Conservation (phyloP, 441 rosid genomes). For the Cnidoscolus chayamansa region DNA sequence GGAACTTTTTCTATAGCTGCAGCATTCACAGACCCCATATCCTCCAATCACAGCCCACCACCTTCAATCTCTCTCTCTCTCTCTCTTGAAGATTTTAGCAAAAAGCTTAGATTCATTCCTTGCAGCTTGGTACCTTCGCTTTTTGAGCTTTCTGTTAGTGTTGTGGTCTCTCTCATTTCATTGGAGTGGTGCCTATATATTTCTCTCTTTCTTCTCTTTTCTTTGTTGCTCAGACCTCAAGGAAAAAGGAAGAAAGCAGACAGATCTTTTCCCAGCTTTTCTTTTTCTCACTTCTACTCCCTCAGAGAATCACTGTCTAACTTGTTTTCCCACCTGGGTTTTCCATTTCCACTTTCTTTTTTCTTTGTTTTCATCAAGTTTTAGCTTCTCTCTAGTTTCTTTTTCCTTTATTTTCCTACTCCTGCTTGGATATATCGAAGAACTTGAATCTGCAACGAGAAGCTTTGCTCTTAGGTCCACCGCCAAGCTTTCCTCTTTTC, state of each 20-base stretch:
- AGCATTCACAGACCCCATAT: constrained; percentile 41
- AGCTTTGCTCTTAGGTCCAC: constrained; percentile 15
- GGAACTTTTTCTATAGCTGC: constrained; percentile 37
- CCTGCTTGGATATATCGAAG: constrained; percentile 13
- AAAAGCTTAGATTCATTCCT: constrained; percentile 34
- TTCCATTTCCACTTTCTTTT: constrained; percentile 20
- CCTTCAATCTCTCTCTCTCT: constrained; percentile 26
- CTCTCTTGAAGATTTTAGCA: constrained; percentile 15
- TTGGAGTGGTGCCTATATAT: not conserved
- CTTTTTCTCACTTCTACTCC: not conserved
- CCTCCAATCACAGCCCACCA: constrained; percentile 52
- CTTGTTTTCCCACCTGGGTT: constrained; percentile 14
- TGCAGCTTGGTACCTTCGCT: constrained; percentile 25
- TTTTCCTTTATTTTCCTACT: not conserved
- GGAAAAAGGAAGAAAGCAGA: constrained; percentile 29
- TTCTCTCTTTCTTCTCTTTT: constrained; percentile 19
- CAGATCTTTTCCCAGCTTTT: constrained; percentile 32
- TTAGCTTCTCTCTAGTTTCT: not conserved
- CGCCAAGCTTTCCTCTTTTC: constrained; percentile 21
- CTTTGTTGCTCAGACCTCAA: constrained; percentile 30
- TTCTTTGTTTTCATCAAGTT: not conserved
- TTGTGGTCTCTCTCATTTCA: constrained; percentile 1
- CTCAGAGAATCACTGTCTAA: constrained; percentile 22
- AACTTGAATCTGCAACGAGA: not conserved
- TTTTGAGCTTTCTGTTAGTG: constrained; percentile 13